Conservation (phyloP, 2,329 filamentous ascomycete genomes). For the Nigrospora oryzae region DNA sequence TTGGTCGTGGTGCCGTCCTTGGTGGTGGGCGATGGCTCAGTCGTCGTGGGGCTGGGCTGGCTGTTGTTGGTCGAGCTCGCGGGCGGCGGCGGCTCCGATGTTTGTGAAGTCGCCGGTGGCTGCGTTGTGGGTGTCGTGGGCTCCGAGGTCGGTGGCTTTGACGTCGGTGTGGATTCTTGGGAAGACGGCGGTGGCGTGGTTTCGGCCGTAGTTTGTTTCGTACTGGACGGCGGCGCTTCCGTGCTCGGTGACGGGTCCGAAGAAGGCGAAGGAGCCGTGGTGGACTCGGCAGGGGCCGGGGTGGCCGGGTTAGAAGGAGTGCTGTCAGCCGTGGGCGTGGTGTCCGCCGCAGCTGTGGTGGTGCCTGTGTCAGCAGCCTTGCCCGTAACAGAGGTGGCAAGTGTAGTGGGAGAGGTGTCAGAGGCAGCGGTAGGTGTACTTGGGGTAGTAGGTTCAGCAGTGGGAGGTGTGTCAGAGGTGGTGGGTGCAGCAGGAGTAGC, state of each 20-base stretch:
- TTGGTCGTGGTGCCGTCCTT: not conserved
- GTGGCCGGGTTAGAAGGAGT: not conserved
- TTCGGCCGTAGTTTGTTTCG: not conserved
- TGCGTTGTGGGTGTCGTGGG: not conserved
- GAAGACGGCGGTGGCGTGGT: not conserved
- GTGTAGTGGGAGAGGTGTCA: constrained; percentile 2
- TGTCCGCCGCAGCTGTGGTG: not conserved
- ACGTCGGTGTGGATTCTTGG: not conserved
- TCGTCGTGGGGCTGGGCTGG: no score
- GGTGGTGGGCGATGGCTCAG: no score
- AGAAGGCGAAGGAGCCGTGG: not conserved
- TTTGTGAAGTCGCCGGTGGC: not conserved
- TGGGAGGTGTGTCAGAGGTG: not conserved
- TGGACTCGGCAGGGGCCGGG: not conserved
- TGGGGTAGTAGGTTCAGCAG: not conserved
- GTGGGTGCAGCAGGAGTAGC: not conserved
- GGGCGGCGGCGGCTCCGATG: no score
- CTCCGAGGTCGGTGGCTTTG: constrained; percentile 2
- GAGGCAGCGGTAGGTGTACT: not conserved
- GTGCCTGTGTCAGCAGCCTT: not conserved
- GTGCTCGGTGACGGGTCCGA: not conserved
- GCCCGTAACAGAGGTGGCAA: not conserved
- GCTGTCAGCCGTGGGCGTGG: not conserved
- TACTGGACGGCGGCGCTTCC: not conserved
- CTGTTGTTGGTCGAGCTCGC: no score